Evolutionary conservation across 2,329 filamentous ascomycete genomes (phyloP), one percentile per base, ranked within the genome.

Genomic region (Phaeosphaeria sp.): DNA sequence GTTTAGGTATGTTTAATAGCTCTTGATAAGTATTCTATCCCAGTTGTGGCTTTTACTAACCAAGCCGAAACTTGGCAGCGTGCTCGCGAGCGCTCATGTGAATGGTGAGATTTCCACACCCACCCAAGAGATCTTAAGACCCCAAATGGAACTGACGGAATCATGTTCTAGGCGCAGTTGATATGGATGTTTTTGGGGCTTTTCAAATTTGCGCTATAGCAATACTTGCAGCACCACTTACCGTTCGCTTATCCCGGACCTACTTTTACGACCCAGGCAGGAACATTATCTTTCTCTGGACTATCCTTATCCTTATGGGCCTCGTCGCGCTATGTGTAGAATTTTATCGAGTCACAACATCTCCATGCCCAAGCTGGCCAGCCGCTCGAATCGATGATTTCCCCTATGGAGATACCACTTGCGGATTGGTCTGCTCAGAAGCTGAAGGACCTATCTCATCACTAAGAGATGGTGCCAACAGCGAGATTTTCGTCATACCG

Each of bases 211-310:
- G 88, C 57, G 82, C 87, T 0, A 87, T 91, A 39, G 88, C 86
- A 13, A 87, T 90, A 17, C 65, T 91, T 3, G 85, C 86, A 1
- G 88, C 86, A 3, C 88, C 88, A 0, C 80, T 87, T 0, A 89
- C 87, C 0, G 86, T 88, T 21, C 81, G 83, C 59, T 72, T 87
- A 44, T 90, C 87, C 1, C 76, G 76, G 17, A 90, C 87, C 0
- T 90, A 90, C 67, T 90, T 89, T 68, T 80, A 86, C 51, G 82
- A 85, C 21, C 85, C 85, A 0, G 87, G 87, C 2, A 80, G 88
- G 36, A 89, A 89, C 60, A 83, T 85, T 45, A 89, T 91, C 53
- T 90, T 90, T 63, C 33, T 89, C 0, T 91, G 88, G 88, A 87
- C 86, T 0, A 79, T 81, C 3, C 76, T 90, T 2, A 74, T 90